Conservation (phyloP, 805 yeast genomes). For the Candida chauliodis region DNA sequence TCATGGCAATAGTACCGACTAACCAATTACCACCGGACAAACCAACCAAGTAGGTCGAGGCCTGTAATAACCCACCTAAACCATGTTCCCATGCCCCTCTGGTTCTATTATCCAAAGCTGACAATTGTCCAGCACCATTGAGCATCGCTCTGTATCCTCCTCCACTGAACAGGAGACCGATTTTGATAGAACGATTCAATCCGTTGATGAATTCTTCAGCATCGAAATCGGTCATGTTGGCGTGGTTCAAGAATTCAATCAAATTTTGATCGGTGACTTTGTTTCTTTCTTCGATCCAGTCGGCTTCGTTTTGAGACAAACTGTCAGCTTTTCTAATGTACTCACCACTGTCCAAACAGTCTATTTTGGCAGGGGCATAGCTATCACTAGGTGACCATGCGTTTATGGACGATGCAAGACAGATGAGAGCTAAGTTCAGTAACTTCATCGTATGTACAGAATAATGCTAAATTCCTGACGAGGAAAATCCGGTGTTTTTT, state of each 20-base stretch:
- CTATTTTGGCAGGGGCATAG: conserved; percentile 59
- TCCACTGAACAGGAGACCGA: conserved; percentile 36
- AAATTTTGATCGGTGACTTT: conserved; percentile 44
- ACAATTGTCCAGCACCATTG: conserved; percentile 38
- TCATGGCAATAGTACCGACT: conserved; percentile 32
- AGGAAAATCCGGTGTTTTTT: too few species aligned
- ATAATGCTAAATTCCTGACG: too few species aligned
- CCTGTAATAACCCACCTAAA: conserved; percentile 39
- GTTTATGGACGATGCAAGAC: conserved; percentile 9
- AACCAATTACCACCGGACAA: conserved; percentile 44
- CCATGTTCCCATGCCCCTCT: conserved; percentile 23
- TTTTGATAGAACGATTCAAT: conserved; percentile 26
- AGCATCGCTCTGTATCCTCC: conserved; percentile 42
- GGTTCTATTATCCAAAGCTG: conserved; percentile 38
- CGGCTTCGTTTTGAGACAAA: conserved; percentile 44
- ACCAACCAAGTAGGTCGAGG: conserved; percentile 36
- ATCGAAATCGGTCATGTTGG: conserved; percentile 46
- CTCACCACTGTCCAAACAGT: conserved; percentile 42
- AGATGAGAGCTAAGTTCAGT: not conserved
- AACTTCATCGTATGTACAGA: too few species aligned
- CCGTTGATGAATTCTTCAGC: conserved; percentile 33
- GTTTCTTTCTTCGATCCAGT: conserved; percentile 51
- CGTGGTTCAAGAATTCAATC: conserved; percentile 42
- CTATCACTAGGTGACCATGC: conserved; percentile 54
- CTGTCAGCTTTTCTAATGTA: conserved; percentile 47